Evolutionary conservation across 1,284 basidiomycete species (phyloP), one percentile per base, ranked within the genome.

Genomic region (Ceratobasidium sp.): DNA sequence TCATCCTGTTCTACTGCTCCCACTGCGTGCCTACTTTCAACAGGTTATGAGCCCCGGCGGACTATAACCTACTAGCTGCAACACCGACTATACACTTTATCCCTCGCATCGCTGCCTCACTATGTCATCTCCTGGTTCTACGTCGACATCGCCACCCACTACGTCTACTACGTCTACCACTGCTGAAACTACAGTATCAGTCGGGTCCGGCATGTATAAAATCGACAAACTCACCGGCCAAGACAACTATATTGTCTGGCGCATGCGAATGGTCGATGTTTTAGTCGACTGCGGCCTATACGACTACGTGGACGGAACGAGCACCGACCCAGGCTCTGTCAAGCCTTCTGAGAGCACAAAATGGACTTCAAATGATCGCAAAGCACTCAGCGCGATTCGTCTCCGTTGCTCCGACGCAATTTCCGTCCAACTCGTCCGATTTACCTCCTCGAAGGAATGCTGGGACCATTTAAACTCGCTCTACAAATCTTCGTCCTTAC

Each of bases 211-310:
- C 42, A 49, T 49, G 23, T 33, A 65, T 42, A 65, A 65, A 26
- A 65, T 65, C 42, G 42, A 65, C 26, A 65, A 65, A 65, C 63
- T 65, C 23, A 65, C 63, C 23, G 63, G 63, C 42, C 63, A 65
- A 49, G 63, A 65, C 42, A 65, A 65, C n/a, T 65, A 65, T 65
- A 33, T 65, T 13, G 31, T 65, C 42, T 65, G 63, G 63, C 42
- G 63, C 23, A 65, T 49, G 63, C 63, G 26, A 31, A 65, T 65
- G 63, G 28, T 65, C 42, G 26, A 65, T 33, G 49, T 65, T 5
- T 28, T 65, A 37, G 39, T 65, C 45, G 42, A 65, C 63, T 65
- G 45, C 17, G 42, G 63, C 26, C 28, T 47, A 28, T 65, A 65
- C 26, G 63, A 65, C 28, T 47, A 49, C 13, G 42, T 65, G n/a